Percentiles rank a stretch among this genome's conserved stretches.
Conservation (phyloP, 176 grass and related monocot genomes). For the Miscanthus lutarioriparius region DNA sequence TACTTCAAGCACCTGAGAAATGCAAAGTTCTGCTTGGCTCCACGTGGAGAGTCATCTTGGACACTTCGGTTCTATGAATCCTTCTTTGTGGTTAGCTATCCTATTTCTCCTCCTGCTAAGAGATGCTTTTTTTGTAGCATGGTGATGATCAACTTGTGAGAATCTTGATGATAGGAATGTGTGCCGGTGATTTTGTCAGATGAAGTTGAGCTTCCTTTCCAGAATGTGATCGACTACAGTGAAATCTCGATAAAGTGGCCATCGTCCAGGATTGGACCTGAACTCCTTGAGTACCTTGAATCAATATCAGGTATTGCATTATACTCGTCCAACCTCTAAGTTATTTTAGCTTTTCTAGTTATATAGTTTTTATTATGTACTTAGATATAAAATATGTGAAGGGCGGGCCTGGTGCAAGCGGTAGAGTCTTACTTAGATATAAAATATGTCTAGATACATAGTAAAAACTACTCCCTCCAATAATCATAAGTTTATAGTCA, state of each 20-base stretch:
- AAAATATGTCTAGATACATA: not conserved
- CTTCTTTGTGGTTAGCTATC: slow-evolving; percentile 80
- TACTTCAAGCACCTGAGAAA: slow-evolving; percentile 96
- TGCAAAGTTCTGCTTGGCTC: slow-evolving; percentile 94
- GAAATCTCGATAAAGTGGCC: slow-evolving; percentile 94
- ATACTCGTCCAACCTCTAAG: not conserved
- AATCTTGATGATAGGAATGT: slow-evolving; percentile 76
- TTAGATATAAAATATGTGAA: not conserved
- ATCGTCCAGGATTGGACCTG: slow-evolving; percentile 61
- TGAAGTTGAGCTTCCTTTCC: slow-evolving; percentile 88
- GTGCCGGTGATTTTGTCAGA: slow-evolving; percentile 95
- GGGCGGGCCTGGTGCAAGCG: too few species aligned
- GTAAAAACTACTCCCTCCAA: not conserved
- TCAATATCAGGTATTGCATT: slow-evolving; percentile 62
- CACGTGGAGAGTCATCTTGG: slow-evolving; percentile 97
- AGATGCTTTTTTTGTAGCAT: not conserved
- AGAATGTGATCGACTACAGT: slow-evolving; percentile 81
- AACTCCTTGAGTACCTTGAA: slow-evolving; percentile 81
- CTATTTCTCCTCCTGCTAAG: slow-evolving; percentile 24
- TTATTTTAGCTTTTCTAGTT: not conserved
- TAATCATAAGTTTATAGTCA: not conserved
- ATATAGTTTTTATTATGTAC: not conserved
- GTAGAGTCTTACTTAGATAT: not conserved
- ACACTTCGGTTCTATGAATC: slow-evolving; percentile 90
- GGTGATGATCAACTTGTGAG: slow-evolving; percentile 13